Conservation (phyloP, 371 early-diverging fungal genomes). For the Rhizopus stolonifer region DNA sequence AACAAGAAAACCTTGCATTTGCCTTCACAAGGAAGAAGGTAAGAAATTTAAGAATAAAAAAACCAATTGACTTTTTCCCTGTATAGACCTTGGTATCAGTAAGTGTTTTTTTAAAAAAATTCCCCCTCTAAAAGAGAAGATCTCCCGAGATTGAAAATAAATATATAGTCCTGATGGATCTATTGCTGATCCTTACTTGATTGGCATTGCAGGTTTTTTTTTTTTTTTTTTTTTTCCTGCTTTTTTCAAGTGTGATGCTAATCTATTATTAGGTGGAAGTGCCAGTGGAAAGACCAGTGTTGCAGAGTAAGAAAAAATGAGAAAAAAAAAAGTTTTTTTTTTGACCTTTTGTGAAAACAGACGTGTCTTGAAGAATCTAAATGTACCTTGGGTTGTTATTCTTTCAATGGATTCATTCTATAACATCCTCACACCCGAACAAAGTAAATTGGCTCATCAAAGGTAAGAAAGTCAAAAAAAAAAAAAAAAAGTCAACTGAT, state of each 20-base stretch:
- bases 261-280: conserved; percentile 60
- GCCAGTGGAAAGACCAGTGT: conserved; percentile 86
- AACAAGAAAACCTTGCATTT: conserved; percentile 29
- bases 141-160: background rate
- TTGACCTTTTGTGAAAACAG: too few relatives aligned
- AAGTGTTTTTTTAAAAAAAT: conserved; percentile 22
- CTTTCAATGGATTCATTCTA: conserved; percentile 96
- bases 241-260: too few relatives aligned
- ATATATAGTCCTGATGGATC: conserved; percentile 56
- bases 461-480: conserved; percentile 53
- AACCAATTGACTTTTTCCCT: background rate
- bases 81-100: conserved; percentile 41
- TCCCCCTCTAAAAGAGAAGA: background rate
- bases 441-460: conserved; percentile 62
- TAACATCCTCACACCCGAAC: conserved; percentile 76
- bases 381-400: conserved; percentile 86
- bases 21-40: conserved; percentile 44
- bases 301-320: conserved; percentile 49
- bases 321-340: background rate
- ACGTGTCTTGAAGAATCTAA: conserved; percentile 70
- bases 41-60: background rate
- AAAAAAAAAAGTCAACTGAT: background rate
- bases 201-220: conserved; percentile 71
- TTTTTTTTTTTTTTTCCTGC: too few relatives aligned
- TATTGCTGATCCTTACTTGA: conserved; percentile 66